These are phyloP conservation scores for Dalechampia spathulata DNA, from an alignment of 441 rosid species.

Conservation along the genomic window DNA sequence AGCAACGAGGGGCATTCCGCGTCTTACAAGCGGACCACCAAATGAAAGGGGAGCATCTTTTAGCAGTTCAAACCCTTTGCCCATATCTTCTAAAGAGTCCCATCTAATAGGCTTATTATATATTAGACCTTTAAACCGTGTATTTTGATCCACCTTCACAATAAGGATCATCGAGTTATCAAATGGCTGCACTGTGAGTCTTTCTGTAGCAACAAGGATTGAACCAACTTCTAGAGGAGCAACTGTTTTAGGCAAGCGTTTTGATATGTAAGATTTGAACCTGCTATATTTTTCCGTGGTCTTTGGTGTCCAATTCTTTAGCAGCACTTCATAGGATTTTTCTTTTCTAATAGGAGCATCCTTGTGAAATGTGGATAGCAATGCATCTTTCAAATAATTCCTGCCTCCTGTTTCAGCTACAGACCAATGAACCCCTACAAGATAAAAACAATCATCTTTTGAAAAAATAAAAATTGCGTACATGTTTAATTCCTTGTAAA, in stretches of 20 bases:
- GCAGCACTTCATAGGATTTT: slow-evolving; percentile 43
- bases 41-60: slow-evolving; percentile 60
- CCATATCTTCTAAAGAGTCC: slow-evolving; percentile 53
- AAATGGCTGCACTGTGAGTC: slow-evolving; percentile 44
- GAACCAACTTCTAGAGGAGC: slow-evolving; percentile 49
- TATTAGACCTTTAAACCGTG: slow-evolving; percentile 78
- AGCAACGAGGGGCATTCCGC: slow-evolving; percentile 54
- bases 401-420: slow-evolving; percentile 28
- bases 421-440: slow-evolving; percentile 46
- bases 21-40: slow-evolving; percentile 73
- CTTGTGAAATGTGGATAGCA: slow-evolving; percentile 12
- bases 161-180: slow-evolving; percentile 62
- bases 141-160: slow-evolving; percentile 43
- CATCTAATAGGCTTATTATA: slow-evolving; percentile 69
- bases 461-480: too few relatives aligned
- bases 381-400: slow-evolving; percentile 22
- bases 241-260: slow-evolving; percentile 20
- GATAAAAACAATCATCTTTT: not conserved
- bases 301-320: slow-evolving; percentile 35
- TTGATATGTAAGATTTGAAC: slow-evolving; percentile 24
- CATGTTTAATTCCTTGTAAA: not conserved
- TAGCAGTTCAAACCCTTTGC: slow-evolving; percentile 41
- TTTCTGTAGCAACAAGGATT: slow-evolving; percentile 61
- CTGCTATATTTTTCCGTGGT: slow-evolving; percentile 16
- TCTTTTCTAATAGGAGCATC: slow-evolving; percentile 27